Evolutionary conservation across 306 rosid genomes (phyloP), one percentile per base, ranked within the genome.

Genomic region (Oemleria cerasiformis): DNA sequence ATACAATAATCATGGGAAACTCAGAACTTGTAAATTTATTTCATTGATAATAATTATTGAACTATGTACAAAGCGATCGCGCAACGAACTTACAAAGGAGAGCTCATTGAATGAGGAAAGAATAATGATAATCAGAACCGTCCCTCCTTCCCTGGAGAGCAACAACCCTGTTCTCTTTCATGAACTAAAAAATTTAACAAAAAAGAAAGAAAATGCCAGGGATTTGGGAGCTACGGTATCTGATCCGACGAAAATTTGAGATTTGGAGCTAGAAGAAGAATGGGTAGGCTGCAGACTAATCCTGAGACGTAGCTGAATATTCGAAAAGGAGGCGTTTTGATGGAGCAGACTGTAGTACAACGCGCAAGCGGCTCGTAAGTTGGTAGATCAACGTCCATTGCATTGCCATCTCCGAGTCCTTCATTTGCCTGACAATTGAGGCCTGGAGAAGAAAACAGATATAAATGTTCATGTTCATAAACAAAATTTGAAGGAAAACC

Each of bases 371-470:
- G 80, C 84, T 91, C 9, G 92, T 76, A 42, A 91, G 96, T 84
- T 87, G 93, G 87, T 94, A 94, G 73, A 86, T 91, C 82, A 94
- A 79, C 44, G 92, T 80, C 96, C 97, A 91, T 71, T 87, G 96
- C 84, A 84, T 86, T 39, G 85, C 97, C 98, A 94, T 94, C 83
- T 87, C 95, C 9, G 92, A 80, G 65, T 89, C 98, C 83, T 87
- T 91, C 97, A 94, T 91, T 75, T 91, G 97, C 82, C 98, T 83
- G 63, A 89, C 82, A 9, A 94, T 76, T 55, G 95, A 83, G 51
- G 96, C 97, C 98, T 94, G 71, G 48, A 50, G 67, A 2, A 51
- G 62, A 49, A 53, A 47, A 65, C 21, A 53, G 4, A 15, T 4
- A 42, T 16, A 70, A n/a, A 40, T 25, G 16, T 41, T 14, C 55